Evolutionary conservation across 1,284 basidiomycete species (phyloP), one percentile per base, ranked within the genome.

Genomic region (Apiotrichum veenhuisii): DNA sequence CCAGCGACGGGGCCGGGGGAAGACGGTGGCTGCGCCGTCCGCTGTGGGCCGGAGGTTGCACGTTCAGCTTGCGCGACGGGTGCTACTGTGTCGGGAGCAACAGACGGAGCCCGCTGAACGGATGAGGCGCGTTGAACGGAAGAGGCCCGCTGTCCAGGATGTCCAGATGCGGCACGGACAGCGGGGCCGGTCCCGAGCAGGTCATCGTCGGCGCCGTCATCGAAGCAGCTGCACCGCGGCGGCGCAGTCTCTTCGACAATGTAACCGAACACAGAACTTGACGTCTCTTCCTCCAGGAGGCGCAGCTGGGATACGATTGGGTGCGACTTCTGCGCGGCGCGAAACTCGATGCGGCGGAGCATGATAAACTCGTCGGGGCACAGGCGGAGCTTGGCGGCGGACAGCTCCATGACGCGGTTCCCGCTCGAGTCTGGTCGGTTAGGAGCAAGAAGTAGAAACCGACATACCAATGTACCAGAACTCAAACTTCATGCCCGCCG

Each of bases 381-480:
- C 2, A 74, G 66, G 10, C 68, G 65, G n/a, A 67, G 51, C 34
- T 60, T 63, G 1, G 75, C 73, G n/a, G 51, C 47, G 9, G 44
- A 25, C 17, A 71, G 36, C 12, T 61, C 44, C 2, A 52, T 22
- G 15, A 68, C 66, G 8, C 71, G 69, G 4, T 52, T 27, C 11
- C 69, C 70, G 8, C 46, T 42, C 1, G 65, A 50, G 37, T 70
- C 71, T 72, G 55, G 9, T 3, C 41, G 69, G 54, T 10, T 1
- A 37, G 44, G 25, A 57, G 44, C 5, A 9, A n/a, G 12, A 18
- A 60, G 44, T 10, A 12, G 15, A 15, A 18, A 37, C 50, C 30
- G 12, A 33, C 33, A 20, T 25, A 73, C 73, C 69, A 26, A 77
- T 72, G 53, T 77, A 77, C 71, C 73, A 75, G 49, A 77, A 77